Evolutionary conservation across 2,329 filamentous ascomycete species (phyloP).

Genomic region (Aspergillus ibericus): DNA sequence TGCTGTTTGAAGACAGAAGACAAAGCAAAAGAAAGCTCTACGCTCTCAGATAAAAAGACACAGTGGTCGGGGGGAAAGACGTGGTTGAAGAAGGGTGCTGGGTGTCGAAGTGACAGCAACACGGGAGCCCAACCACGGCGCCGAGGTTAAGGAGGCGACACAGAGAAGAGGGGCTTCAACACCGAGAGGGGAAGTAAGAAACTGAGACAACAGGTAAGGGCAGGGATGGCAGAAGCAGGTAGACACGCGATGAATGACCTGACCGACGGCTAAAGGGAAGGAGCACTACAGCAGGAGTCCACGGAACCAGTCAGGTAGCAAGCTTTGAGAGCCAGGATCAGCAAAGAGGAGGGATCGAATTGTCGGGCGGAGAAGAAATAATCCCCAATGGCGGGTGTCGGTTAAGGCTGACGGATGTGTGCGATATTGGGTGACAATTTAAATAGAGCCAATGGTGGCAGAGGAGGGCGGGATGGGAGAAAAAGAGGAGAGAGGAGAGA

Average conservation of each 20-base stretch:
- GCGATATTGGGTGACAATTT: constrained; percentile 11
- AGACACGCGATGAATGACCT: constrained; percentile 15
- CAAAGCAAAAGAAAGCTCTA: not conserved
- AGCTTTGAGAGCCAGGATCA: constrained; percentile 16
- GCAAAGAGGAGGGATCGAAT: constrained; percentile 14
- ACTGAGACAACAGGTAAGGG: constrained; percentile 9
- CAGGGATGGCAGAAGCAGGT: constrained; percentile 14
- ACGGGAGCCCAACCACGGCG: not conserved
- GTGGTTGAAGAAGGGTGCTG: not conserved
- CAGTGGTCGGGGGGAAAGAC: not conserved
- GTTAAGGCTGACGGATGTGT: constrained; percentile 9
- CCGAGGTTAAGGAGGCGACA: constrained; percentile 12
- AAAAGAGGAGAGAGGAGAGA: constrained; percentile 12
- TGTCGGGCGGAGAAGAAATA: constrained; percentile 15
- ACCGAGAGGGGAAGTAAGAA: constrained; percentile 12
- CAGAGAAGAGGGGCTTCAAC: constrained; percentile 8
- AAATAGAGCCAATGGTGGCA: constrained; percentile 16
- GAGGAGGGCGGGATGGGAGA: constrained; percentile 12
- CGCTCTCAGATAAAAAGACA: not conserved
- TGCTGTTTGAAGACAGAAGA: not conserved
- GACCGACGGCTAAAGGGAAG: constrained; percentile 19
- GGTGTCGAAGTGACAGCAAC: not conserved
- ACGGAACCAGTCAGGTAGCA: constrained; percentile 18
- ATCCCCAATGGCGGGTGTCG: constrained; percentile 12
- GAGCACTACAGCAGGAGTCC: constrained; percentile 16